Evolutionary conservation across 352 stramenopile genomes (phyloP).

Genomic region (Pythium periplocum): DNA sequence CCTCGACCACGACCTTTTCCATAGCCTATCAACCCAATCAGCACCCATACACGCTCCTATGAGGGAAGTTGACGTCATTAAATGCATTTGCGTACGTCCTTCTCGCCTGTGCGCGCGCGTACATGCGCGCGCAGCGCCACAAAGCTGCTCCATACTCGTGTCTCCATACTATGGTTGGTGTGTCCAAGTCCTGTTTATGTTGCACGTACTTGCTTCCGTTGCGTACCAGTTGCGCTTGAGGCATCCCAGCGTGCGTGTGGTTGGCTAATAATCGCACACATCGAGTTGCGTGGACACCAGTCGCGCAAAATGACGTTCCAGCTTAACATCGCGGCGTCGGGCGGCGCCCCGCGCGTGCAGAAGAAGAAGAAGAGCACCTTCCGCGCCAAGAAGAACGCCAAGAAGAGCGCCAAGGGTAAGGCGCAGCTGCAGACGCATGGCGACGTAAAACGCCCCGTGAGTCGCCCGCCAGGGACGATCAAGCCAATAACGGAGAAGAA

Average conservation of each 20-base stretch:
- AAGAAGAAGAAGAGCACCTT: slow-evolving; percentile 78
- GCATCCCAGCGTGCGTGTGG: too few relatives aligned
- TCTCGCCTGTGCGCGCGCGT: slow-evolving; percentile 19
- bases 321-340: slow-evolving; percentile 73
- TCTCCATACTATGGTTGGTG: too few relatives aligned
- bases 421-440: background rate
- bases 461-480: background rate
- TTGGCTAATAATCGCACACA: too few relatives aligned
- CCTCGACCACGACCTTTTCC: slow-evolving; percentile 43
- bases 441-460: background rate
- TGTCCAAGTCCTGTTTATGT: background rate
- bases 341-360: slow-evolving; percentile 16
- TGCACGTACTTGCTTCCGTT: slow-evolving; percentile 3
- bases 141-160: slow-evolving; percentile 37
- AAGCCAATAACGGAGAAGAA: slow-evolving; percentile 13
- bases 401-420: slow-evolving; percentile 43
- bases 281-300: background rate
- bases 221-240: slow-evolving; percentile 3
- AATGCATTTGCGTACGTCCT: background rate
- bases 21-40: too few relatives aligned
- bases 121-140: slow-evolving; percentile 32
- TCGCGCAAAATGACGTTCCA: slow-evolving; percentile 35
- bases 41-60: too few relatives aligned
- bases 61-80: too few relatives aligned
- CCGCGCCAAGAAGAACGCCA: slow-evolving; percentile 66